Percentiles rank a stretch among this genome's conserved stretches.
phyloP scores from a whole-genome alignment of 2,329 filamentous ascomycete species.

The Trichoderma semiorbis region DNA sequence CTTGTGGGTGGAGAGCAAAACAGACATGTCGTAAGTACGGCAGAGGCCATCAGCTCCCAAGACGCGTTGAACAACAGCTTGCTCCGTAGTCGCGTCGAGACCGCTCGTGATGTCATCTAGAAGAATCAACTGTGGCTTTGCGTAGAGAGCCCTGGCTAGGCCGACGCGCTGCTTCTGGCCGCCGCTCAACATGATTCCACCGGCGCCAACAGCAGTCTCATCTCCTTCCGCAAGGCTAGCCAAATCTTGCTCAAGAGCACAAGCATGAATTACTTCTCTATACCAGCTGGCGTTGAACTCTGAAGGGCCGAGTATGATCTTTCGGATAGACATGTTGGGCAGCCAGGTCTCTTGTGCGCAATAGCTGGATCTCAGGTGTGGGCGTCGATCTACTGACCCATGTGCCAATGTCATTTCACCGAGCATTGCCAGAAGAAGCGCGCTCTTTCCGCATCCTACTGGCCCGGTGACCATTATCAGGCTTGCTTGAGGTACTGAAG shows the following conservation, averaged over 20 bases:
- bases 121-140: slow-evolving; percentile 25
- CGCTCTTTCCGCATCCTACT: slow-evolving; percentile 26
- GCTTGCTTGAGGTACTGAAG: slow-evolving; percentile 11
- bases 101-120: slow-evolving; percentile 35
- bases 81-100: slow-evolving; percentile 37
- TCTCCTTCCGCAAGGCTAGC: slow-evolving; percentile 25
- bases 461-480: slow-evolving; percentile 23
- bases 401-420: slow-evolving; percentile 21
- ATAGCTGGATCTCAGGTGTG: not conserved
- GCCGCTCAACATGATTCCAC: slow-evolving; percentile 26
- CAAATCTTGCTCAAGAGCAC: slow-evolving; percentile 22
- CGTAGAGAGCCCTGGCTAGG: slow-evolving; percentile 26
- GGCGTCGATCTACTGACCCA: not conserved
- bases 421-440: slow-evolving; percentile 23
- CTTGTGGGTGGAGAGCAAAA: slow-evolving; percentile 26
- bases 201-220: slow-evolving; percentile 23
- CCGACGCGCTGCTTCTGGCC: slow-evolving; percentile 27
- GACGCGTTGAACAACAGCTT: slow-evolving; percentile 28
- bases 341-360: slow-evolving; percentile 28
- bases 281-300: slow-evolving; percentile 32
- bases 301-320: slow-evolving; percentile 30
- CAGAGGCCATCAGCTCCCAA: too few relatives aligned
- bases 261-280: slow-evolving; percentile 24
- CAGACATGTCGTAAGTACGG: slow-evolving; percentile 26
- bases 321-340: slow-evolving; percentile 24